phyloP scores from a whole-genome alignment of 805 yeast species.

The Peterozyma toletana region DNA sequence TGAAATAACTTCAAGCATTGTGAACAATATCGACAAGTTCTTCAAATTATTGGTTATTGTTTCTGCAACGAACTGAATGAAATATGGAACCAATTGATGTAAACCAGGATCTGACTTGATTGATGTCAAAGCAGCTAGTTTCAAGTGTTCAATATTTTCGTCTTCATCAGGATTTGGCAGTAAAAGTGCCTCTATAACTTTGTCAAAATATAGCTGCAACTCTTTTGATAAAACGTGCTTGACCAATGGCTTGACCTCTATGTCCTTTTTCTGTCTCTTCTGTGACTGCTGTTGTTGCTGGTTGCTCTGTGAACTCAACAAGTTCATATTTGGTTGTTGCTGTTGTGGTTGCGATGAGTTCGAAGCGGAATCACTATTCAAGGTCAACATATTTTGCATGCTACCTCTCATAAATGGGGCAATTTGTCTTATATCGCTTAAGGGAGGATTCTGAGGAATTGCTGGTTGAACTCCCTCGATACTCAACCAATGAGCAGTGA shows the following conservation, averaged over 20 bases:
- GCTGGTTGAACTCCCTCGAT: slow-evolving; percentile 98
- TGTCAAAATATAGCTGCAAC: slow-evolving; percentile 87
- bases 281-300: slow-evolving; percentile 1
- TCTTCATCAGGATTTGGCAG: slow-evolving; percentile 39
- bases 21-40: slow-evolving; percentile 59
- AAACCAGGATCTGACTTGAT: slow-evolving; percentile 89
- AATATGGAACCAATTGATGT: slow-evolving; percentile 94
- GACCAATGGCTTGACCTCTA: slow-evolving; percentile 78
- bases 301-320: background rate
- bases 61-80: slow-evolving; percentile 93
- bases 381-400: slow-evolving; percentile 50
- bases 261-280: slow-evolving; percentile 31
- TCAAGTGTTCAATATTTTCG: slow-evolving; percentile 45
- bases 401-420: slow-evolving; percentile 84
- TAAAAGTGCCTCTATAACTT: slow-evolving; percentile 73
- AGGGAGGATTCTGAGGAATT: slow-evolving; percentile 91
- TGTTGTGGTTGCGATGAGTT: slow-evolving; percentile 8
- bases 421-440: slow-evolving; percentile 66
- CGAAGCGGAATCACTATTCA: slow-evolving; percentile 40
- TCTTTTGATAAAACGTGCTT: slow-evolving; percentile 94
- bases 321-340: slow-evolving; percentile 14
- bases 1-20: slow-evolving; percentile 84
- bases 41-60: slow-evolving; percentile 84
- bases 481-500: slow-evolving; percentile 96
- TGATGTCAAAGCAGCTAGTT: slow-evolving; percentile 77